These are phyloP conservation scores for Kwoniella dendrophila DNA, from an alignment of 768 basidiomycete species.

Conservation along the genomic window DNA sequence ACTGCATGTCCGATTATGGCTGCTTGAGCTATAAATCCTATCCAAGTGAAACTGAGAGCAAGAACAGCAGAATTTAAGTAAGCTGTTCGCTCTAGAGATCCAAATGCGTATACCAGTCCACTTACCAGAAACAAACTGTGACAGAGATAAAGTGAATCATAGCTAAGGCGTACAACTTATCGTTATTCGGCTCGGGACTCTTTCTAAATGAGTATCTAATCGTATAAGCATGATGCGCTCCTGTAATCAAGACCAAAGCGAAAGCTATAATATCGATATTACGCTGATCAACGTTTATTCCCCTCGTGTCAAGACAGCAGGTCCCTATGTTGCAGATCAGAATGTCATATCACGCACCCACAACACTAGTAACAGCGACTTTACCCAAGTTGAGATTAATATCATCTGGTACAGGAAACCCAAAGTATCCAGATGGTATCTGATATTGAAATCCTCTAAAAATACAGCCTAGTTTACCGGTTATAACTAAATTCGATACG, in stretches of 20 bases:
- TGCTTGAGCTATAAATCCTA: slow-evolving; percentile 47
- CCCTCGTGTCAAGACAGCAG: too few relatives aligned
- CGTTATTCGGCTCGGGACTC: slow-evolving; percentile 35
- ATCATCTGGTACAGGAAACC: slow-evolving; percentile 38
- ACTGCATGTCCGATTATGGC: slow-evolving; percentile 41
- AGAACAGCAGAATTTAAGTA: too few relatives aligned
- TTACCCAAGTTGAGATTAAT: slow-evolving; percentile 33
- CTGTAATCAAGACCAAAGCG: slow-evolving; percentile 34
- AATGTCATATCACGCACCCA: slow-evolving; percentile 19
- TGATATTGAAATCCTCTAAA: slow-evolving; percentile 43
- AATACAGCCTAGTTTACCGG: slow-evolving; percentile 44
- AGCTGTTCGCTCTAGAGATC: too few relatives aligned
- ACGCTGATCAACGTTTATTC: not conserved
- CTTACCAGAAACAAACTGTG: slow-evolving; percentile 39
- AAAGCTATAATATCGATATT: slow-evolving; percentile 41
- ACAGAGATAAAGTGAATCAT: slow-evolving; percentile 45
- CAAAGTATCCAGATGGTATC: slow-evolving; percentile 44
- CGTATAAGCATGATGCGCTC: slow-evolving; percentile 38
- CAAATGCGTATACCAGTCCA: too few relatives aligned
- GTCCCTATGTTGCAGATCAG: not conserved
- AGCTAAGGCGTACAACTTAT: slow-evolving; percentile 39
- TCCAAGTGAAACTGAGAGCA: slow-evolving; percentile 48
- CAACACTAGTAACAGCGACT: slow-evolving; percentile 36
- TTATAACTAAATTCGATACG: slow-evolving; percentile 43
- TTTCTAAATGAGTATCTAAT: slow-evolving; percentile 42